Base-by-base conservation (phyloP, 2,329 filamentous ascomycete species). In the Rhinocladiella similis region DNA sequence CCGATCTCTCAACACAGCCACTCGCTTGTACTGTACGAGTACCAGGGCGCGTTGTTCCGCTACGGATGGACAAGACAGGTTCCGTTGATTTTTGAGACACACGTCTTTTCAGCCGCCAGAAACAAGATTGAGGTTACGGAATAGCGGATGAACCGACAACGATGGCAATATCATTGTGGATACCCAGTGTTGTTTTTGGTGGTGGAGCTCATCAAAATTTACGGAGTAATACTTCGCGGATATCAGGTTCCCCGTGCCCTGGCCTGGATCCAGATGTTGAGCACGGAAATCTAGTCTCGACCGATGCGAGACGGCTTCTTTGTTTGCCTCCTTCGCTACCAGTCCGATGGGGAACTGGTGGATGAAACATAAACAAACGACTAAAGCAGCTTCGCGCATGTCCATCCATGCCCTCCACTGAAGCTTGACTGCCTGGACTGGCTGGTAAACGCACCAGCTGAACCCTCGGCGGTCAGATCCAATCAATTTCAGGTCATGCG, bases 401-500 rank as follows among this genome's bases (percentile, higher is more conserved):
- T 18, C 54, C 54, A 59, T 53, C 53, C 36, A 55, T 39, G 50
- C n/a, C 46, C 10, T 16, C 16, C 33, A 27, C 16, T 16, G 33
- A 50, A 35, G 19, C 22, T 46, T 19, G 36, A 41, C 33, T 45
- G 33, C 39, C 29, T 50, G 2, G 22, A n/a, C 16, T n/a, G 38
- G 14, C 16, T n/a, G 38, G 14, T 41, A 19, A 41, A n/a, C 5
- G 10, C 6, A 5, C 38, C 43, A 56, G 57, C 52, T 59, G 57
- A 53, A 56, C 22, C 18, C 36, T 51, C 36, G 50, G 14, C 43
- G 43, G 42, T 50, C 36, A 56, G 22, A 43, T 50, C 57, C 53
- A 59, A 59, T 59, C 38, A 42, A 42, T 12, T 20, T 25, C 29
- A 16, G 19, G 46, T 14, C 39, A 56, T 59, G 57, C 57, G 56